These are phyloP conservation scores for Leccinum variabile DNA, from an alignment of 1,284 basidiomycete genomes.

Conservation along the genomic window DNA sequence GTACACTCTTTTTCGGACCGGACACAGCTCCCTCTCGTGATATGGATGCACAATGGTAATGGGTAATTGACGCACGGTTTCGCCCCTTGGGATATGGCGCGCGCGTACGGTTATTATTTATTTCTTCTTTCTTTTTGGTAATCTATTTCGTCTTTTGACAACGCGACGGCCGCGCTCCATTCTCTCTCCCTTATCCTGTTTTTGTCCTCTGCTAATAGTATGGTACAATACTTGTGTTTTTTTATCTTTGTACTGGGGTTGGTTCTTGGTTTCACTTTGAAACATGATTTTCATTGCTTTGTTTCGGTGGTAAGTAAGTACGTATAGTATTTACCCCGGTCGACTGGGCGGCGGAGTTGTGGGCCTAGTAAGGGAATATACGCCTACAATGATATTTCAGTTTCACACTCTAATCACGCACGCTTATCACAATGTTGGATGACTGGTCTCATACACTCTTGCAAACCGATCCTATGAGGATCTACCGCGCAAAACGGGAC, in stretches of 20 bases:
- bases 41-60: neutral
- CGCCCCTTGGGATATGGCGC: neutral
- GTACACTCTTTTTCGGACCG: neutral
- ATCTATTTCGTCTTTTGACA: neutral
- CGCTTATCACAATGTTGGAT: constrained; percentile 19
- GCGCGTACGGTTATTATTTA: neutral
- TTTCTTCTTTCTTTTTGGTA: neutral
- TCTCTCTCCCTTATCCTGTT: neutral
- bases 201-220: neutral
- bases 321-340: neutral
- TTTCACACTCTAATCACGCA: neutral
- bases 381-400: neutral
- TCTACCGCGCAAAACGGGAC: constrained; percentile 82
- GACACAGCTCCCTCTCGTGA: neutral
- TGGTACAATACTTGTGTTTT: neutral
- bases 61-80: neutral
- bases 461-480: constrained; percentile 74
- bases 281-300: neutral
- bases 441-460: constrained; percentile 42
- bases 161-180: neutral
- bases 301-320: neutral
- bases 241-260: neutral
- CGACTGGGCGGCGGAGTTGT: neutral
- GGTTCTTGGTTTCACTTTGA: neutral
- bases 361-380: neutral